Evolutionary conservation across 768 basidiomycete genomes (phyloP), one percentile per base, ranked within the genome.

Genomic region (Holtermanniella nyarrowii): DNA sequence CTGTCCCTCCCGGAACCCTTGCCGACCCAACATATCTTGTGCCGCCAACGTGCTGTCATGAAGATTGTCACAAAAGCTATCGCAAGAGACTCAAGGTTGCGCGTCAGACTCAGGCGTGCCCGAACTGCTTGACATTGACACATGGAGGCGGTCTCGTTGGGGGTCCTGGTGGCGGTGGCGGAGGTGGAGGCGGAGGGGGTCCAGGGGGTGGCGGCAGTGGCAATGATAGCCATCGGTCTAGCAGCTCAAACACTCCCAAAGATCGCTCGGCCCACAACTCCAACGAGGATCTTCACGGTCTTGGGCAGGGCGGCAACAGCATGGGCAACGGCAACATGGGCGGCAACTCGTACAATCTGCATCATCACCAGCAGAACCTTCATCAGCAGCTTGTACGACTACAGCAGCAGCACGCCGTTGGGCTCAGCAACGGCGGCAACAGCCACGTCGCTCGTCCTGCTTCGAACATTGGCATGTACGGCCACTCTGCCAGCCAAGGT

Each of bases 21-120:
- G 68, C 72, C 12, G 72, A 73, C 49, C 65, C 70, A 26, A 71
- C 70, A 10, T 73, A 73, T 48, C 69, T 74, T 21, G 62, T 68
- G 3, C 73, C 74, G 3, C 75, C 75, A 12, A 58, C 67, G 7
- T 76, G 75, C 50, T 73, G 74, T 56, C 75, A 76, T 50, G 73
- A 74, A 49, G 75, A 76, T 22, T 76, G 75, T 51, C 75, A 76
- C 58, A 73, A 73, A 61, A 72, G 69, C 25, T 76, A 74, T 54
- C 63, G 74, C 14, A 74, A 73, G 45, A 63, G 72, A 16, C 65
- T 76, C 39, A 72, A 74, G 62, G 60, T 68, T 10, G 72, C 71
- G 42, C 67, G 68, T 42, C 62, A 64, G 50, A 71, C 71, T 13
- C 68, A 72, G 57, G 66, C 69, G 5, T 70, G 70, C 51, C 69